Conservation (phyloP, 108 stramenopile genomes). For the Mayamaea pseudoterrestris region DNA sequence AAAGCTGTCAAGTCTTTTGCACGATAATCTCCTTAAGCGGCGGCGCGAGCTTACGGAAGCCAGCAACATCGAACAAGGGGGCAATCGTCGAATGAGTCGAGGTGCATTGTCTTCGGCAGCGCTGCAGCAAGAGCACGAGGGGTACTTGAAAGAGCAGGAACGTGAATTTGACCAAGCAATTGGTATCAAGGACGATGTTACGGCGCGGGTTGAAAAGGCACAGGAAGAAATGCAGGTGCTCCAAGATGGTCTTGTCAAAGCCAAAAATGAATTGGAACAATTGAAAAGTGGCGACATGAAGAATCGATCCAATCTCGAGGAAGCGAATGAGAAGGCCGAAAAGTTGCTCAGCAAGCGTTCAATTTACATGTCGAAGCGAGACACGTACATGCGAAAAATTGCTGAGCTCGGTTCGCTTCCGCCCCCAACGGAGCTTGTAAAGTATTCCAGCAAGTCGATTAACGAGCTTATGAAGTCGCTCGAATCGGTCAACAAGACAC, state of each 20-base stretch:
- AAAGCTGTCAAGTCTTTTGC: conserved; percentile 54
- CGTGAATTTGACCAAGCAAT: conserved; percentile 58
- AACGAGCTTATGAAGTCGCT: conserved; percentile 71
- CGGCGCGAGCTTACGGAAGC: conserved; percentile 54
- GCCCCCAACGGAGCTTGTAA: conserved; percentile 62
- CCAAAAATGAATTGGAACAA: conserved; percentile 70
- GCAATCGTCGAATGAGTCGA: conserved; percentile 15
- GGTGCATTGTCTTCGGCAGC: conserved; percentile 16
- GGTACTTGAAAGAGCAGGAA: conserved; percentile 40
- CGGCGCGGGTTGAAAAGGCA: conserved; percentile 34
- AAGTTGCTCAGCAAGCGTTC: conserved; percentile 79
- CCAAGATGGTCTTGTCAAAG: no score
- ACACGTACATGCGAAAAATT: conserved; percentile 81
- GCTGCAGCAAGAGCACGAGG: conserved; percentile 29
- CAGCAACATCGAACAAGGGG: conserved; percentile 18
- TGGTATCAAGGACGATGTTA: conserved; percentile 41
- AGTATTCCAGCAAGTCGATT: conserved; percentile 57
- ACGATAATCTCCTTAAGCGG: conserved; percentile 75
- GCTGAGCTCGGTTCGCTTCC: conserved; percentile 90
- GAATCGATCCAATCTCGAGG: conserved; percentile 48
- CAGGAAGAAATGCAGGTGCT: conserved; percentile 39
- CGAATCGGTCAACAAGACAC: conserved; percentile 80
- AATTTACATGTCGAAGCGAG: conserved; percentile 74
- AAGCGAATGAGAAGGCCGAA: conserved; percentile 57
- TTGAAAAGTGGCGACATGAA: conserved; percentile 52